phyloP scores from a whole-genome alignment of 345 rosid species.

The Erysimum cheiranthoides region DNA sequence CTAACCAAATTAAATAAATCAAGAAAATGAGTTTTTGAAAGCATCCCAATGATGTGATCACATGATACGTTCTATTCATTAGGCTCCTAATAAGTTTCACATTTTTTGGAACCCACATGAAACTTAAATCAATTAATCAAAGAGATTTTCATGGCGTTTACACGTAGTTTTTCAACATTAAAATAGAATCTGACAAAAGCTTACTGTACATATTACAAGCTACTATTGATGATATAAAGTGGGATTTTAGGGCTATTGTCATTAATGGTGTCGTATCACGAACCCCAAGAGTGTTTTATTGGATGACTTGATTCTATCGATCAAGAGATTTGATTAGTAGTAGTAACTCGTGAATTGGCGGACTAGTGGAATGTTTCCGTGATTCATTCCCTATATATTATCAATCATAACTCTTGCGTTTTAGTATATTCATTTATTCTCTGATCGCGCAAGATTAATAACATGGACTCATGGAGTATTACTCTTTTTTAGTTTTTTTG shows the following conservation, averaged over 20 bases:
- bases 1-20: conserved; percentile 12
- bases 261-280: conserved; percentile 24
- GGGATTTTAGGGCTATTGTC: conserved; percentile 9
- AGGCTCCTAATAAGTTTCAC: conserved; percentile 18
- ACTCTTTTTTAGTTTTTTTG: no score
- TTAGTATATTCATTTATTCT: neutral
- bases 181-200: conserved; percentile 24
- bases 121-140: conserved; percentile 8
- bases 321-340: conserved; percentile 2
- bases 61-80: conserved; percentile 30
- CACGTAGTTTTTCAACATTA: conserved; percentile 17
- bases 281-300: conserved; percentile 32
- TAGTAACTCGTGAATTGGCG: neutral
- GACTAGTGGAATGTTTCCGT: conserved; percentile 1
- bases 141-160: neutral
- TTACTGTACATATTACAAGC: neutral
- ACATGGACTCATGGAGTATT: no score
- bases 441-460: neutral
- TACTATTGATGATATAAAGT: conserved; percentile 18
- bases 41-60: conserved; percentile 23
- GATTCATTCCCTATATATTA: neutral
- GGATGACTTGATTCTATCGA: conserved; percentile 16
- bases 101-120: neutral
- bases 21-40: neutral
- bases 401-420: neutral